These are phyloP conservation scores for Xylaria venustula DNA, from an alignment of 495 filamentous ascomycete genomes.

Conservation along the genomic window DNA sequence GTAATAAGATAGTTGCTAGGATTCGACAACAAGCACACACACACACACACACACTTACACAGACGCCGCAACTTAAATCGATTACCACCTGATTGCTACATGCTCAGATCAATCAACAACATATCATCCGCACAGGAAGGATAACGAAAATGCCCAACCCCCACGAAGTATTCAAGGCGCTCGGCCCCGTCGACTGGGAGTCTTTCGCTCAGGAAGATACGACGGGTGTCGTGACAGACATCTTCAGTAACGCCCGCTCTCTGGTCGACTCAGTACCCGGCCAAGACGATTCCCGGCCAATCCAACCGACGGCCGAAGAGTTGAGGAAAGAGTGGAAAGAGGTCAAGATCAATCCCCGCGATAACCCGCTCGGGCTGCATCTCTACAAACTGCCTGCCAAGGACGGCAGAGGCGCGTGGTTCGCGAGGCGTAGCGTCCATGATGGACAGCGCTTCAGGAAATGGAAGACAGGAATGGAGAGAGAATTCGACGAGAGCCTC, in stretches of 20 bases:
- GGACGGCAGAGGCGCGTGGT: constrained; percentile 87
- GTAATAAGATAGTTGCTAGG: too few species aligned
- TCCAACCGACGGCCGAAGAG: constrained; percentile 16
- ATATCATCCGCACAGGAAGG: neutral
- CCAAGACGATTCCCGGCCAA: constrained; percentile 13
- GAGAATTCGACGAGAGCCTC: constrained; percentile 64
- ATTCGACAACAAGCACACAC: neutral
- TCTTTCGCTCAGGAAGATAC: constrained; percentile 55
- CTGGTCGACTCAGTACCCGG: constrained; percentile 74
- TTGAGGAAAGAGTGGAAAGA: constrained; percentile 86
- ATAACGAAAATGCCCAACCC: constrained; percentile 55
- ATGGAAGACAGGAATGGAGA: constrained; percentile 58
- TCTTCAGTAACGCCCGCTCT: constrained; percentile 63
- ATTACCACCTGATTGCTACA: too few species aligned
- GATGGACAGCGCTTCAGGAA: constrained; percentile 64
- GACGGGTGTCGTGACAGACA: constrained; percentile 53
- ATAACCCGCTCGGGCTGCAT: constrained; percentile 73
- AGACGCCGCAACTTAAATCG: too few species aligned
- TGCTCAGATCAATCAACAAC: neutral
- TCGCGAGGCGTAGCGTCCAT: constrained; percentile 82
- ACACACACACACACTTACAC: neutral
- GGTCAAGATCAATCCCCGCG: constrained; percentile 63
- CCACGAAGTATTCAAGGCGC: constrained; percentile 70
- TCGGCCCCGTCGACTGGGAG: constrained; percentile 69
- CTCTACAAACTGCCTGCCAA: constrained; percentile 77